Base-by-base conservation (phyloP, 2,329 filamentous ascomycete genomes). In the Xylariaceae sp. region DNA sequence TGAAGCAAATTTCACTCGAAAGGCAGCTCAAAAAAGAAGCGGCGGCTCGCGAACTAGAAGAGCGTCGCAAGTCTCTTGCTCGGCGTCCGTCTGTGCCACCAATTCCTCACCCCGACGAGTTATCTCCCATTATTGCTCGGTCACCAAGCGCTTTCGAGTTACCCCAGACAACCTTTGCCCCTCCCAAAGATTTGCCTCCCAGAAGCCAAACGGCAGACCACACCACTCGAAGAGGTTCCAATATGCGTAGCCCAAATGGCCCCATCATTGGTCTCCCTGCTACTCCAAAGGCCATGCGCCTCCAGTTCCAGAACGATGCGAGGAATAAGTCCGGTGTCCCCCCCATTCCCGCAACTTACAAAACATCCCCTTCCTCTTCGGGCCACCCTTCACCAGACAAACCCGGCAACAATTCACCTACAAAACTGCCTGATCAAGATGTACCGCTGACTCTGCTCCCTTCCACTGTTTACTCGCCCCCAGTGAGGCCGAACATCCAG, bases 251-350 rank as follows among this genome's bases (percentile, higher is more conserved):
- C 55, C 70, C 71, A 13, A 73, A 67, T 2, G 79, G 79, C 1
- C 77, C 81, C 1, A 80, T 82, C 5, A 81, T 93, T 45, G 92
- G 92, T 0, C 81, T 96, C n/a, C 92, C 93, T 11, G 91, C 92
- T 2, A 97, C 92, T 1, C 92, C 93, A 24, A 87, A 91, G 74
- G 92, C 92, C 1, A 96, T 97, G 92, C 84, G 89, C 16, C 85
- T 95, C 1, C 85, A 90, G 36, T 85, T 93, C 62, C 82, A 84
- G 60, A 73, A 78, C 2, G 81, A 86, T 53, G 75, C 79, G 35
- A 75, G 74, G 24, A 64, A 63, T 51, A 75, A 79, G 51, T 84
- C 86, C 0, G 78, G 81, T n/a, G 74, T 84, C 4, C 81, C 82
- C 15, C 71, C 74, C 0, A 77, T 86, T 26, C 81, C 83, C 1